These are phyloP conservation scores for Volvariella surrecta DNA, from an alignment of 1,284 basidiomycete genomes.

Conservation along the genomic window DNA sequence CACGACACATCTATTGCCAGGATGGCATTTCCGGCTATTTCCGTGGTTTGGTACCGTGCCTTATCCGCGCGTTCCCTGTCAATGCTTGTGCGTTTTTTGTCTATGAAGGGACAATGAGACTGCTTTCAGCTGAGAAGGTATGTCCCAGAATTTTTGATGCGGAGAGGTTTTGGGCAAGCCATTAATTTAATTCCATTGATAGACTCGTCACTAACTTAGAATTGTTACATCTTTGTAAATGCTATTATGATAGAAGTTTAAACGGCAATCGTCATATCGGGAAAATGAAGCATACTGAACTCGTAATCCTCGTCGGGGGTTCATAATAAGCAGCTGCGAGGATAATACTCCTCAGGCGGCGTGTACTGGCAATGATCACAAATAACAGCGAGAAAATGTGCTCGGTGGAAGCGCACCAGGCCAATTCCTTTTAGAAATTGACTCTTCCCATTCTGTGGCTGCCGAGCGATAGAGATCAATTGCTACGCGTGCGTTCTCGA, in stretches of 20 bases:
- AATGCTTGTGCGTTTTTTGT: conserved; percentile 69
- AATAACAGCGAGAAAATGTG: conserved; percentile 71
- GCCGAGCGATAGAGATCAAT: conserved; percentile 71
- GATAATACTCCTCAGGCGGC: neutral
- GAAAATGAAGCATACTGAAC: too few relatives aligned
- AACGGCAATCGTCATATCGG: too few relatives aligned
- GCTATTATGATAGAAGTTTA: too few relatives aligned
- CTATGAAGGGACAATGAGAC: conserved; percentile 58
- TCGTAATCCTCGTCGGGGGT: too few relatives aligned
- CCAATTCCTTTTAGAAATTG: conserved; percentile 56
- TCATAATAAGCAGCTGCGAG: too few relatives aligned
- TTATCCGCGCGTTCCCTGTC: conserved; percentile 63
- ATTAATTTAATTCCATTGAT: conserved; percentile 12
- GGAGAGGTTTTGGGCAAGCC: too few relatives aligned
- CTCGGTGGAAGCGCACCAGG: conserved; percentile 68
- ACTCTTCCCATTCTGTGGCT: conserved; percentile 56
- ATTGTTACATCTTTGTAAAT: neutral
- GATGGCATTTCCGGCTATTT: conserved; percentile 54
- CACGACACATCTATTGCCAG: conserved; percentile 37
- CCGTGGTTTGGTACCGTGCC: conserved; percentile 49
- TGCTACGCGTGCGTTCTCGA: conserved; percentile 70
- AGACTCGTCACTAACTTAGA: conserved; percentile 22
- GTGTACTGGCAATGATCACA: conserved; percentile 27
- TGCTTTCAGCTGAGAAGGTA: conserved; percentile 61
- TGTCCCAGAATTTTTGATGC: conserved; percentile 5